Evolutionary conservation across 805 yeast genomes (phyloP), one percentile per base, ranked within the genome.

Genomic region (Metschnikowia continentalis): DNA sequence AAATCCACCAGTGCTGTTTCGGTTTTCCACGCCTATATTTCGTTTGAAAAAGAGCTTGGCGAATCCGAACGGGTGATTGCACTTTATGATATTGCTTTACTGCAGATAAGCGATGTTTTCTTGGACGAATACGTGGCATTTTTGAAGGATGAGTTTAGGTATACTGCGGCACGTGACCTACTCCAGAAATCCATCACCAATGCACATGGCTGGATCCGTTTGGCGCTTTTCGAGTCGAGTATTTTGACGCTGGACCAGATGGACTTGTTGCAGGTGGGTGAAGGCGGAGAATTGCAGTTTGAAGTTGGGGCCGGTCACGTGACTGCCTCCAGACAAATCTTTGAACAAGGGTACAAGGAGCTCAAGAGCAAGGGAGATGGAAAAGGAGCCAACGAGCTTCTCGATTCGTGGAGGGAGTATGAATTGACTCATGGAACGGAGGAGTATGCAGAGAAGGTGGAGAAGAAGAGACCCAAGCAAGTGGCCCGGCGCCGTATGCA

Each of bases 11-110:
- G 15, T 11, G 39, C 36, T 30, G 14, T 22, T 15, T 46, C 60
- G 15, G 72, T 79, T 0, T 83, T 97, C 85, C 60, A 78, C 3
- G 75, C 77, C 5, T 90, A 81, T 68, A 84, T 91, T 1, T 77
- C 76, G 3, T 75, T 91, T 55, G 98, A 92, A 65, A 72, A 69
- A 46, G 71, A 71, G 22, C 64, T 88, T 23, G 87, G 84, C 17
- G 97, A 94, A 52, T 64, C 71, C 36, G 86, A 81, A 2, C 71
- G 98, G 46, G 78, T 84, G n/a, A 70, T 80, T 23, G 84, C 81
- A 0, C 75, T 92, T 3, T 85, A 71, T 57, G 78, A 80, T 32
- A 56, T 86, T 5, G 86, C 86, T 47, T 49, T 62, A 11, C 23
- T 45, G 26, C 35, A 42, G 11, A 32, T 26, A 67, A 66, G 20